Base-by-base conservation (phyloP, 768 basidiomycete genomes). In the Phanerochaete carnosa region DNA sequence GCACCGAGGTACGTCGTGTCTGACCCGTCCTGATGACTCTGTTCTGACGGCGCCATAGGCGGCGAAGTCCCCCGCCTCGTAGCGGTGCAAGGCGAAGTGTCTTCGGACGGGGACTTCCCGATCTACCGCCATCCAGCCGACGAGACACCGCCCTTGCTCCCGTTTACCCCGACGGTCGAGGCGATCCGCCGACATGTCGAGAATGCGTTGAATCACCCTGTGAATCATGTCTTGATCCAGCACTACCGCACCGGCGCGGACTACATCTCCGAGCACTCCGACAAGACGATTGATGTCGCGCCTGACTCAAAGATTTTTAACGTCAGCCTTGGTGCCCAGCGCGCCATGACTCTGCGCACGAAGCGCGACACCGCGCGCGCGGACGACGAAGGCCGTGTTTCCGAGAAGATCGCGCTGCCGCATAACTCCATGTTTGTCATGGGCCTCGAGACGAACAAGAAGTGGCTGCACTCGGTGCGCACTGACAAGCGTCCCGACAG, bases 181-280 rank as follows among this genome's bases (percentile, higher is more conserved):
- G 68, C 74, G 25, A 92, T 94, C 63, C 86, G 85, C 5, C 74
- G 80, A 33, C 79, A 82, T 55, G 88, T 90, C 28, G 83, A 92
- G 65, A 73, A 76, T 57, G 78, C 79, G 7, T 70, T 87, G 12
- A 66, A 75, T 26, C 89, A 90, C 59, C 87, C 86, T 0, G 83
- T 93, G 5, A 94, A 94, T 67, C 91, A 94, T 65, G 91, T 90
- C 51, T 81, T 94, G 30, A 90, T 93, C 53, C 92, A 93, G 67
- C 80, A 84, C 69, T 93, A 93, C 69, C 89, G 91, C 59, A 80
- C 79, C 13, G 92, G 91, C 5, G 83, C 82, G 29, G 92, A 93
- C 72, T 89, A 87, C 72, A 93, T 93, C 63, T 92, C 90, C 0
- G 90, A 92, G 65, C 91, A 94, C 71, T 89, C 89, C 0, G 91